phyloP scores from a whole-genome alignment of 1,284 basidiomycete genomes.

The Inonotus hispidus region DNA sequence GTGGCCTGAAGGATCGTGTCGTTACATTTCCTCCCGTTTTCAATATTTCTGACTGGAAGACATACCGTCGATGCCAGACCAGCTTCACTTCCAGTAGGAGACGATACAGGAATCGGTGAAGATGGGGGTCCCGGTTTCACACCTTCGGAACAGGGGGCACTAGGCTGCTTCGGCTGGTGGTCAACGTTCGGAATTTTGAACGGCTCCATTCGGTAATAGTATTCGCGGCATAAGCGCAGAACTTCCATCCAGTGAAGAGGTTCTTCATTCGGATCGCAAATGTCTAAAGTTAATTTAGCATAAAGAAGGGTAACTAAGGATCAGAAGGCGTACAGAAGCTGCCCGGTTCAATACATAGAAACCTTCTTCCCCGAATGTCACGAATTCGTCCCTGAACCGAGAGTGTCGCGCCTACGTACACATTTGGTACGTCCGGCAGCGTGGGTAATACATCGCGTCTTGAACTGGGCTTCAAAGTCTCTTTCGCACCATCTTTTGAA shows the following conservation, averaged over 20 bases:
- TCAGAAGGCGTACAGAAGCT: slow-evolving; percentile 34
- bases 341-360: slow-evolving; percentile 39
- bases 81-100: slow-evolving; percentile 18
- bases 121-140: slow-evolving; percentile 16
- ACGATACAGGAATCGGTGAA: slow-evolving; percentile 16
- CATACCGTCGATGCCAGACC: slow-evolving; percentile 9
- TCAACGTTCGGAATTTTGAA: slow-evolving; percentile 40
- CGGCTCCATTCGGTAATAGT: slow-evolving; percentile 41
- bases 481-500: slow-evolving; percentile 18
- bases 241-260: slow-evolving; percentile 53
- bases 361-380: slow-evolving; percentile 37
- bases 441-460: slow-evolving; percentile 18
- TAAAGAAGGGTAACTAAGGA: background rate
- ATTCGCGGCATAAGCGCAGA: slow-evolving; percentile 44
- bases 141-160: background rate
- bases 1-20: slow-evolving; percentile 38
- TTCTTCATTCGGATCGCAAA: slow-evolving; percentile 55
- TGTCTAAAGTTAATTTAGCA: slow-evolving; percentile 28
- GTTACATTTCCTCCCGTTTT: background rate
- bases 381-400: slow-evolving; percentile 45
- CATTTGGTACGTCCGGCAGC: slow-evolving; percentile 34
- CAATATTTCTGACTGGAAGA: background rate
- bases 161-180: slow-evolving; percentile 3
- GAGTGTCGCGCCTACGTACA: slow-evolving; percentile 44
- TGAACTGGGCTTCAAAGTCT: slow-evolving; percentile 10